phyloP scores from a whole-genome alignment of 805 yeast genomes.

The Priceomyces haplophilus region DNA sequence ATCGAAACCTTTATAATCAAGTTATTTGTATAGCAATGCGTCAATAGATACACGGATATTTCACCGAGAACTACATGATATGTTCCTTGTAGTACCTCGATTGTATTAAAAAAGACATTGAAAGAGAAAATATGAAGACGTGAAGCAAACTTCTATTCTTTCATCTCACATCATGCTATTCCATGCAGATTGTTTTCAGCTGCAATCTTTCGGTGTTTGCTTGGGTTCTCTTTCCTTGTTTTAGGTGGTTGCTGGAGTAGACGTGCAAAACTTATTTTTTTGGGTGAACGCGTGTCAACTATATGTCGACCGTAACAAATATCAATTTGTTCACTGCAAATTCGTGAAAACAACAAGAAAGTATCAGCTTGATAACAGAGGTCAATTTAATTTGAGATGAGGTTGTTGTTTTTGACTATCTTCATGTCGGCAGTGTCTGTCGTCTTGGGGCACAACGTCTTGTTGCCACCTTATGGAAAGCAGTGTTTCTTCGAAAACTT shows the following conservation, averaged over 20 bases:
- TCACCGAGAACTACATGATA: not conserved
- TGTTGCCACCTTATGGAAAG: slow-evolving; percentile 78
- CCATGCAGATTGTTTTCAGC: no score
- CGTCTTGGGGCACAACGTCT: slow-evolving; percentile 68
- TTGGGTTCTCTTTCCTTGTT: no score
- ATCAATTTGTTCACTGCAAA: not conserved
- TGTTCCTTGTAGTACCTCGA: not conserved
- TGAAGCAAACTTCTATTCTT: no score
- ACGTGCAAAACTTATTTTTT: slow-evolving; percentile 1
- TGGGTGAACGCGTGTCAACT: slow-evolving; percentile 3
- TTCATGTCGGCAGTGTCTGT: slow-evolving; percentile 13
- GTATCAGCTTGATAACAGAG: not conserved
- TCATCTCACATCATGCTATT: no score
- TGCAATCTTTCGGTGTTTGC: no score
- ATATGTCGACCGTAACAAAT: slow-evolving; percentile 1
- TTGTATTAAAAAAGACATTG: no score
- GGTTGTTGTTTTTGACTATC: slow-evolving; percentile 4
- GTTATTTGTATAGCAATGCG: not conserved
- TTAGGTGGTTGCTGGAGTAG: not conserved
- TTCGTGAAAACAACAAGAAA: not conserved
- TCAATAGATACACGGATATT: not conserved
- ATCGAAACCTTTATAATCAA: slow-evolving; percentile 47
- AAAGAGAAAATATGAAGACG: no score
- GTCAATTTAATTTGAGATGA: slow-evolving; percentile 3
- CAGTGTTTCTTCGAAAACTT: slow-evolving; percentile 85